Percentiles rank a stretch among this genome's conserved stretches.
These are phyloP conservation scores for Persicaria maculosa DNA, from an alignment of 148 eudicot genomes.

Conservation along the genomic window DNA sequence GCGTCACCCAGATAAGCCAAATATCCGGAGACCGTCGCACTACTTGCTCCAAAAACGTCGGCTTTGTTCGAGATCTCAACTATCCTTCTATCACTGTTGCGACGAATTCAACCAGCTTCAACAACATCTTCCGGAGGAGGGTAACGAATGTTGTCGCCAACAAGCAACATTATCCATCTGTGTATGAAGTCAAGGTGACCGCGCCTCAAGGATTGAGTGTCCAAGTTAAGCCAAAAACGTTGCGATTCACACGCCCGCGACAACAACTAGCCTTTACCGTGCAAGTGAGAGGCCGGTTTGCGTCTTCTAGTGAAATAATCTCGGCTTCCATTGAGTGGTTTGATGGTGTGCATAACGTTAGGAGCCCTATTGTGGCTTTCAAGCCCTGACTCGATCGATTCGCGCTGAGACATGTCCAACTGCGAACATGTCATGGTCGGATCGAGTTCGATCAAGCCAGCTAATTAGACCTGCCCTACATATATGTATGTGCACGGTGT, in stretches of 20 bases:
- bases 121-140: slow-evolving; percentile 18
- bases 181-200: slow-evolving; percentile 18
- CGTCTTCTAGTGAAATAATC: background rate
- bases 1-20: background rate
- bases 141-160: slow-evolving; percentile 33
- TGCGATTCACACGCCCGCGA: slow-evolving; percentile 18
- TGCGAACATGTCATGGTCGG: no score
- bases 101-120: slow-evolving; percentile 13
- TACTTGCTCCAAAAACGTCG: background rate
- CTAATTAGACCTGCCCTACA: no score
- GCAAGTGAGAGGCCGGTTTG: slow-evolving; percentile 16
- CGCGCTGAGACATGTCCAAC: background rate
- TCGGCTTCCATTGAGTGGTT: slow-evolving; percentile 6
- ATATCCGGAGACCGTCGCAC: slow-evolving; percentile 15
- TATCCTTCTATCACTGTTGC: slow-evolving; percentile 30
- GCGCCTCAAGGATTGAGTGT: slow-evolving; percentile 4
- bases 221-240: slow-evolving; percentile 21
- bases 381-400: background rate
- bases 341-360: slow-evolving; percentile 2
- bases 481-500: no score
- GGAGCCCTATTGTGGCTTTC: slow-evolving; percentile 10
- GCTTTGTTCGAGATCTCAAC: slow-evolving; percentile 20
- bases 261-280: slow-evolving; percentile 23
- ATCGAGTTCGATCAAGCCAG: no score
- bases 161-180: background rate